Base-by-base conservation (phyloP, 768 basidiomycete genomes). In the Suillus subaureus region DNA sequence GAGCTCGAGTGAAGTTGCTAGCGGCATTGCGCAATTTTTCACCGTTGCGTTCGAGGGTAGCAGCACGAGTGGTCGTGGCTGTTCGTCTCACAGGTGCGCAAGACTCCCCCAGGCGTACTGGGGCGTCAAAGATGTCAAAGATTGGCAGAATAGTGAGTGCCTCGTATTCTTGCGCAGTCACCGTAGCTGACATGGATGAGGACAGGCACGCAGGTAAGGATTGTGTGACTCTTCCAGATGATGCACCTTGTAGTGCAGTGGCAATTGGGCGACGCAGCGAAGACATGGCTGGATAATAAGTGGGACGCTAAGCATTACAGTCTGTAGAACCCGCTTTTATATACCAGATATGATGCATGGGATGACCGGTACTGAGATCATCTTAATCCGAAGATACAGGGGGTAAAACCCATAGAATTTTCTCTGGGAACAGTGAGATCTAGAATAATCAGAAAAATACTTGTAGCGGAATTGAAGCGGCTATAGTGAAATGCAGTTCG, bases 101-200 rank as follows among this genome's bases (percentile, higher is more conserved):
- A 37, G 75, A 79, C 66, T 79, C 80, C 23, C 79, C 76, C 26
- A 83, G 78, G 37, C 73, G 74, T 40, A 74, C 73, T 1, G 84
- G 82, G 28, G 79, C 84, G 65, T 86, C 84, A 69, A 85, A 84
- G 65, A 87, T 84, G 70, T 86, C 85, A 66, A 82, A 80, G 57
- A 84, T 82, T 51, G 75, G 76, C 13, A 74, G 73, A 23, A 74
- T 63, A 18, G 68, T 70, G 28, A 74, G 62, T 47, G 43, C 45
- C 18, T 49, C 65, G 13, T 58, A 60, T 16, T 56, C 37, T 33
- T 55, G 55, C 7, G 55, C 26, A 4, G 68, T 51, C 42, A 47
- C 28, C 5, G 64, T 18, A 33, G 64, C 64, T 35, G 72, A 63
- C 28, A 61, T 49, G 28, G 57, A 65, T 63, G 58, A 65, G 26